Evolutionary conservation across 208 protist species (phyloP).

Genomic region (Leishmania turanica): DNA sequence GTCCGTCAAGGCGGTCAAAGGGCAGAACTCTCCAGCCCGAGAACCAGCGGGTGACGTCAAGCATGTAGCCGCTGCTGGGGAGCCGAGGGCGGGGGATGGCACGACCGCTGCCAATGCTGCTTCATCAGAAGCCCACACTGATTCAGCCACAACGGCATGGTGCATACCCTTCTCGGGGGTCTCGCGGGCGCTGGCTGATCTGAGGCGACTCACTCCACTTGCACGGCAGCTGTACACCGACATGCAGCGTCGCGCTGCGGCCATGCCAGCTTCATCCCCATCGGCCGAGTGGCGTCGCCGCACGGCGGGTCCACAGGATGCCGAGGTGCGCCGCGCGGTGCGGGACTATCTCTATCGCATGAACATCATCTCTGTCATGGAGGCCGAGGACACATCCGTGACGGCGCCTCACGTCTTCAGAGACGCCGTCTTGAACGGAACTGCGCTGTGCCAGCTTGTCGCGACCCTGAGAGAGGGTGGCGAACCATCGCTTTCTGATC

Average conservation of each 20-base stretch:
- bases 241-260: constrained; percentile 15
- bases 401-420: constrained; percentile 24
- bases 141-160: neutral
- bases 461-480: constrained; percentile 18
- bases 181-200: constrained; percentile 6
- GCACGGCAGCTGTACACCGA: constrained; percentile 17
- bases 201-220: neutral
- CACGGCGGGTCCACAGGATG: constrained; percentile 18
- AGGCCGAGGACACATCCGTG: constrained; percentile 10
- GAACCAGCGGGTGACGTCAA: neutral
- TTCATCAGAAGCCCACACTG: neutral
- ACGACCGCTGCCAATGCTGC: neutral
- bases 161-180: constrained; percentile 2
- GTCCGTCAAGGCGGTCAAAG: neutral
- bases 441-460: constrained; percentile 61
- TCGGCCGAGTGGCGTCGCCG: constrained; percentile 22
- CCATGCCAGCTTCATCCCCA: neutral
- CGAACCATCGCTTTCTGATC: neutral
- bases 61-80: neutral
- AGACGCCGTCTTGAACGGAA: constrained; percentile 76
- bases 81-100: neutral
- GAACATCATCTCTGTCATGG: constrained; percentile 52
- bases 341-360: constrained; percentile 76
- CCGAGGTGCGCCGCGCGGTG: constrained; percentile 41
- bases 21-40: no score